Evolutionary conservation across 306 rosid genomes (phyloP), one percentile per base, ranked within the genome.

Genomic region (Lathyrus tuberosus): DNA sequence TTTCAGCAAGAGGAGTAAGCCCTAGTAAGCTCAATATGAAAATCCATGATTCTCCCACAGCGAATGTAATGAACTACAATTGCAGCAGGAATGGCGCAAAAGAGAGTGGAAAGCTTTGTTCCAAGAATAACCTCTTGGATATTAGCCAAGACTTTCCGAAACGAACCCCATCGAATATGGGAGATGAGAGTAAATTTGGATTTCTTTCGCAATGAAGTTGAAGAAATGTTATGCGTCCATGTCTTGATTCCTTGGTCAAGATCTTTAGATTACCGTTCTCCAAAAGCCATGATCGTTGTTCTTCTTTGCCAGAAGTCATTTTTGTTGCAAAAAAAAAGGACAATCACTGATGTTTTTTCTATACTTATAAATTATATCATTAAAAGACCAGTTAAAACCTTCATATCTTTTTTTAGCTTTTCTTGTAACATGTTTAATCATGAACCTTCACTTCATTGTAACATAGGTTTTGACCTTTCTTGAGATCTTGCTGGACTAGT

Each of bases 1-100:
- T 95, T 81, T 94, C 98, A n/a, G 97, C 98, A 1, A 94, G 91
- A 17, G 96, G 95, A 8, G 89, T 82, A 3, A 94, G 96, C n/a
- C 89, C 98, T 73, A 94, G 80, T 35, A 94, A 73, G 73, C 98
- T 94, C 84, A 94, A 63, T 1, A 81, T 82, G 65, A 94, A 94
- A 56, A 88, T 73, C 97, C 96, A 94, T 0, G 98, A 83, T 65
- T 86, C 73, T 73, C n/a, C 81, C 98, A n/a, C 87, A 70, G 9
- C 88, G 86, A 37, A 12, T 76, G 48, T 0, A 49, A 0, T 87
- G 24, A 5, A 95, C 95, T 10, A 76, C 3, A 52, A 94, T 81
- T 63, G 97, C 97, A 1, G 79, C 60, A 0, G 96, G 96, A 58
- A 94, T 79, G 1, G 90, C 94, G 0, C 86, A 90, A 56, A 94